phyloP scores from a whole-genome alignment of 2,329 filamentous ascomycete species.

The Huntiella moniliformis region DNA sequence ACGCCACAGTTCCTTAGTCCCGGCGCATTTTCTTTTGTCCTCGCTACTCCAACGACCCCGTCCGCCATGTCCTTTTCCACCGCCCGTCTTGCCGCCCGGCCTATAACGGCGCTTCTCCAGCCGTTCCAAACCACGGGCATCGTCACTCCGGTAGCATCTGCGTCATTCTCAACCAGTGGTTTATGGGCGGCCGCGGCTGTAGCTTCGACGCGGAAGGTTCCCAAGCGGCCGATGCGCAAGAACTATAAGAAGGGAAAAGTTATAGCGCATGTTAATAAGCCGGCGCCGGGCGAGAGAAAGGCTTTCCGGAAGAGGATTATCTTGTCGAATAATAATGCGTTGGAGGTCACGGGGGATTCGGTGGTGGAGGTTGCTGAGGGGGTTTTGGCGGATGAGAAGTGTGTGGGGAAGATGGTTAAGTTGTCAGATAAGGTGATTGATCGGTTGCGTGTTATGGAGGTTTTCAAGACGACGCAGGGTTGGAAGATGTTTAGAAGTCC shows the following conservation, averaged over 20 bases:
- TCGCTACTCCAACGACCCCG: conserved; percentile 19
- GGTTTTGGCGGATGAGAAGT: conserved; percentile 33
- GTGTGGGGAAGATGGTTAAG: conserved; percentile 47
- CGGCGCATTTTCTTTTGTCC: background rate
- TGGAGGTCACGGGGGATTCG: conserved; percentile 49
- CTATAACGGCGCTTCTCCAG: conserved; percentile 12
- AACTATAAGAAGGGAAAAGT: conserved; percentile 33
- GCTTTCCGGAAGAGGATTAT: conserved; percentile 75
- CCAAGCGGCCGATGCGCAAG: conserved; percentile 22
- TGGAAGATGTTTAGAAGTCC: conserved; percentile 78
- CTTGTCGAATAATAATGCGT: conserved; percentile 83
- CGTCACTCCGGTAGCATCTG: conserved; percentile 12
- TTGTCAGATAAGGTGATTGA: conserved; percentile 56
- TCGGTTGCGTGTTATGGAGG: conserved; percentile 62
- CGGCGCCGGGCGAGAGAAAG: conserved; percentile 63
- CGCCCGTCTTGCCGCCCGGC: conserved; percentile 18
- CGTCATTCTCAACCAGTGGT: conserved; percentile 25
- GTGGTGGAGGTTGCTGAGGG: conserved; percentile 34
- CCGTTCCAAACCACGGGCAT: conserved; percentile 17
- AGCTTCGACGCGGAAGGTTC: conserved; percentile 12
- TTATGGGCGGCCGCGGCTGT: conserved; percentile 15
- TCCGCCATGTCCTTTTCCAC: conserved; percentile 26
- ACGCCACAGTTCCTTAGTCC: too few species aligned
- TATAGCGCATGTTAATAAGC: conserved; percentile 25
- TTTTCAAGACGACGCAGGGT: conserved; percentile 76